Conservation (phyloP, 345 rosid species). For the Aquilaria yunnanensis region DNA sequence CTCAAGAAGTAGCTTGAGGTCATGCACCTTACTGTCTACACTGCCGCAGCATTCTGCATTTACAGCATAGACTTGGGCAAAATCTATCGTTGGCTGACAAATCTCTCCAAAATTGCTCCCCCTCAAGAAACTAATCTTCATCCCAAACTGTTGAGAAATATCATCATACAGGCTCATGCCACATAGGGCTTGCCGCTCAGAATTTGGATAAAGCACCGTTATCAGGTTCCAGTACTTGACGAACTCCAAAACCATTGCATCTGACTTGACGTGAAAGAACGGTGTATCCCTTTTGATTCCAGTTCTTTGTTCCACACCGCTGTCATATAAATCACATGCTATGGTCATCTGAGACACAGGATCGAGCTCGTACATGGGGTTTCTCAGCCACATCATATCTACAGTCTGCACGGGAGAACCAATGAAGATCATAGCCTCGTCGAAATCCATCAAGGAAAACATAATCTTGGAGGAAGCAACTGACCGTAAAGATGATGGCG, state of each 20-base stretch:
- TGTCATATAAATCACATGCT: conserved; percentile 23
- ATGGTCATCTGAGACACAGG: conserved; percentile 9
- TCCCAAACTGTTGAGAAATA: not conserved
- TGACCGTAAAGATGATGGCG: conserved; percentile 39
- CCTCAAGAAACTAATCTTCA: conserved; percentile 7
- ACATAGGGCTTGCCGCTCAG: conserved; percentile 14
- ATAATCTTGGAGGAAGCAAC: not conserved
- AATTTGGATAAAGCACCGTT: conserved; percentile 21
- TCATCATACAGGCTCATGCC: not conserved
- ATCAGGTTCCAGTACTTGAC: conserved; percentile 11
- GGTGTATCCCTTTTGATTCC: conserved; percentile 22
- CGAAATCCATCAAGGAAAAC: not conserved
- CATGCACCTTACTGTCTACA: conserved; percentile 30
- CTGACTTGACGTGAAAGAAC: conserved; percentile 25
- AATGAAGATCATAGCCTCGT: not conserved
- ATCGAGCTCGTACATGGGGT: conserved; percentile 29
- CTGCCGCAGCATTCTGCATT: conserved; percentile 38
- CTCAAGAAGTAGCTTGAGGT: conserved; percentile 33
- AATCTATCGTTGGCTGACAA: conserved; percentile 21
- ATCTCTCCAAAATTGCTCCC: conserved; percentile 15
- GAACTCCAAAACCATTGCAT: conserved; percentile 14
- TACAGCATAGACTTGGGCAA: conserved; percentile 20
- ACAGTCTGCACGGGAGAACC: conserved; percentile 30
- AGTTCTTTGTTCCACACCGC: not conserved
- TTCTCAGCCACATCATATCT: conserved; percentile 53